Base-by-base conservation (phyloP, 2,329 filamentous ascomycete species). In the Xylaria sp. region DNA sequence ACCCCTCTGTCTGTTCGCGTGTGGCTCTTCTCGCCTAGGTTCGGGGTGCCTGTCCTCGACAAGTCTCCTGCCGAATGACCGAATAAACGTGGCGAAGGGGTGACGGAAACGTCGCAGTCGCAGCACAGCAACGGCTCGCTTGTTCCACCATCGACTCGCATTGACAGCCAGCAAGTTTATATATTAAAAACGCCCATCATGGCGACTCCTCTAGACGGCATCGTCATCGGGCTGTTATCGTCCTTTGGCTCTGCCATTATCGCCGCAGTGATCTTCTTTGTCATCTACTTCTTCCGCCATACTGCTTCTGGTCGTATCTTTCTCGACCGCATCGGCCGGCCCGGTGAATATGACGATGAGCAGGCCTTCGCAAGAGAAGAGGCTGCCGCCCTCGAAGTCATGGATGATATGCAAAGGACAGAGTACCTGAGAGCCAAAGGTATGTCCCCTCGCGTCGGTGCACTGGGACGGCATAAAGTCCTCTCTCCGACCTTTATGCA, bases 341-440 rank as follows among this genome's bases (percentile, higher is more conserved):
- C 94, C 0, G 94, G 94, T 69, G 94, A 97, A 76, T 99, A 92
- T 74, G 94, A 99, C 73, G 94, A 99, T 76, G 94, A 97, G 75
- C 93, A 97, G 77, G 90, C 91, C 9, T 97, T 96, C 78, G 83
- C 87, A 65, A 87, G 90, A 71, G 94, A 97, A 74, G 94, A 99
- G 83, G 92, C 91, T 42, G 92, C 97, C 75, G 94, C 94, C 60
- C 78, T 99, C 73, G 93, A 96, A 79, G 83, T 84, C 59, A 99
- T 99, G 94, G 92, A 97, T 72, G 94, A 97, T 68, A 81, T 97
- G 76, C 85, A 92, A 71, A 81, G 91, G 73, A 87, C 88, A 46
- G 94, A 99, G 72, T 99, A 99, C 75, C 74, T 96, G 64, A 85
- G 94, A 77, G 93, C 94, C 57, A 97, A 97, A 83, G 92, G 94